A percentile compares a stretch with the other conserved stretches of the same genome.
Conservation (phyloP, 164 flowering plant genomes). For the Umbellularia californica region DNA sequence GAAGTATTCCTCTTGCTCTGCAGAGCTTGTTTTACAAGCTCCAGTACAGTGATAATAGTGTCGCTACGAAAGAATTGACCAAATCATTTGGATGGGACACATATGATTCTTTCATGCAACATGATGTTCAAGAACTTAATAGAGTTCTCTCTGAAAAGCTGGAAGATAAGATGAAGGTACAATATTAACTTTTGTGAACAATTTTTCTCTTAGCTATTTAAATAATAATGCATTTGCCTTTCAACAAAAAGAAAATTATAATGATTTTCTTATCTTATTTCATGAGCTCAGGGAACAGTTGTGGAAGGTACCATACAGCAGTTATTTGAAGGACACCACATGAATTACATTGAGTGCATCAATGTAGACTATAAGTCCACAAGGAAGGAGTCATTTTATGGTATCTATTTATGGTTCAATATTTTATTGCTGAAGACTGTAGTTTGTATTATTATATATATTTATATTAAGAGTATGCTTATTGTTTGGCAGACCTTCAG, state of each 20-base stretch:
- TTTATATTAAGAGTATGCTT: not conserved
- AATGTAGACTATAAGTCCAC: conserved; percentile 95
- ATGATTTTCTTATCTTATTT: conserved; percentile 5
- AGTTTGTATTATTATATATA: not conserved
- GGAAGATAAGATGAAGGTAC: conserved; percentile 93
- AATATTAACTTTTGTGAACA: not conserved
- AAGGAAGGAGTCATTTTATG: conserved; percentile 93
- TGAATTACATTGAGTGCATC: conserved; percentile 93
- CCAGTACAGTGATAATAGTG: conserved; percentile 82
- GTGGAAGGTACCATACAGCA: conserved; percentile 94
- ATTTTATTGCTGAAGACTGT: not conserved
- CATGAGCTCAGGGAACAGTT: conserved; percentile 65
- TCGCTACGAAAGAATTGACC: conserved; percentile 89
- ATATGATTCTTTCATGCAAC: conserved; percentile 94
- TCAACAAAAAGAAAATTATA: not conserved
- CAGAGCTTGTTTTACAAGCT: conserved; percentile 93
- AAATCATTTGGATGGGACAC: conserved; percentile 99
- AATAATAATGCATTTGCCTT: not conserved
- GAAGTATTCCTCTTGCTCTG: conserved; percentile 86
- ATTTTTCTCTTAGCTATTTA: not conserved
- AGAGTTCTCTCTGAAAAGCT: conserved; percentile 88
- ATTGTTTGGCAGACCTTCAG: conserved; percentile 64
- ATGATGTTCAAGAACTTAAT: conserved; percentile 94
- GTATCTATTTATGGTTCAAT: conserved; percentile 29
- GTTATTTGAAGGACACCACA: conserved; percentile 91